Conservation (phyloP, 352 stramenopile genomes). For the Pythium oligandrum region DNA sequence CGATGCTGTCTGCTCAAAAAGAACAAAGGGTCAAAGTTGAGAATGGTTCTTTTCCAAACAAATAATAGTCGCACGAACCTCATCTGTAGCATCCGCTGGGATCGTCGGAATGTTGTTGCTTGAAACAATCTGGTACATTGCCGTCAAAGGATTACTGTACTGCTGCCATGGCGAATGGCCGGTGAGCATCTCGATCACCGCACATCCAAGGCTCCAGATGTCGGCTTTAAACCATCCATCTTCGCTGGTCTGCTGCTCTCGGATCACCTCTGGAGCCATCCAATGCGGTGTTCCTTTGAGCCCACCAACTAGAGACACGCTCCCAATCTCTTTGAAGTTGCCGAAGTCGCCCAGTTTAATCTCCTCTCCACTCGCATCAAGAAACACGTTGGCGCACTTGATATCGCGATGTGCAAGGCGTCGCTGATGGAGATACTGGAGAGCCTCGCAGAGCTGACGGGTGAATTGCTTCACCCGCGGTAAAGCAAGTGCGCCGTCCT, state of each 20-base stretch:
- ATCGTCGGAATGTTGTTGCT: slow-evolving; percentile 64
- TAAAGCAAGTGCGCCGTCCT: slow-evolving; percentile 39
- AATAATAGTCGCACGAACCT: slow-evolving; percentile 25
- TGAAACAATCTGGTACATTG: slow-evolving; percentile 89
- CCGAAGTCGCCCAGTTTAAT: slow-evolving; percentile 83
- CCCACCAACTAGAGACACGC: slow-evolving; percentile 58
- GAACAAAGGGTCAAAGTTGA: background rate
- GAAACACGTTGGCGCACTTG: slow-evolving; percentile 84
- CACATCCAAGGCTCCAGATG: slow-evolving; percentile 92
- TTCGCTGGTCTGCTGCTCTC: slow-evolving; percentile 39
- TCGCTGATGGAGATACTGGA: slow-evolving; percentile 85
- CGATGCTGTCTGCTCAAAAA: slow-evolving; percentile 29
- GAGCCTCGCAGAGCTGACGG: slow-evolving; percentile 71
- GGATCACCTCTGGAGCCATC: slow-evolving; percentile 91
- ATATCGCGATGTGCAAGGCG: slow-evolving; percentile 87
- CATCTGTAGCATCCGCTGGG: slow-evolving; percentile 40
- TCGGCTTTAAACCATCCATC: slow-evolving; percentile 88
- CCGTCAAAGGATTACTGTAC: slow-evolving; percentile 85
- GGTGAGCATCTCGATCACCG: slow-evolving; percentile 92
- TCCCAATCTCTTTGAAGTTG: slow-evolving; percentile 67
- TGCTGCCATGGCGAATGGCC: slow-evolving; percentile 85
- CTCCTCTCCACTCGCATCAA: slow-evolving; percentile 24
- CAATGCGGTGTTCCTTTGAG: slow-evolving; percentile 89
- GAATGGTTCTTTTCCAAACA: background rate
- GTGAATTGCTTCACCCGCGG: slow-evolving; percentile 54